A percentile compares a stretch with the other conserved stretches of the same genome.
Evolutionary conservation across 768 basidiomycete genomes (phyloP).

Genomic region (Hysterangium stoloniferum): DNA sequence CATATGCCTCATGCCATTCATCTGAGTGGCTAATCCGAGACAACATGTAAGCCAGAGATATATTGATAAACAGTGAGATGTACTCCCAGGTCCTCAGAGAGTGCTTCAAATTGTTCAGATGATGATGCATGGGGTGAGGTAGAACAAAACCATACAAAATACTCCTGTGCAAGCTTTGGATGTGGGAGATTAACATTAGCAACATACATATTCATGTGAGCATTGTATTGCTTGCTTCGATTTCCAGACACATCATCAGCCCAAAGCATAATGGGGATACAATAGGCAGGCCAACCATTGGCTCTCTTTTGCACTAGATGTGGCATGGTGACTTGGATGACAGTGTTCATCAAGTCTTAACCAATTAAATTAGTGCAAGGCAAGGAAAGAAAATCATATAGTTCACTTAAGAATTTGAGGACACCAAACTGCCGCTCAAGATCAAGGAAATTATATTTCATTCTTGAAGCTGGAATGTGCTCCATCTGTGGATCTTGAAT

Average conservation of each 20-base stretch:
- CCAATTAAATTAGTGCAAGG: background rate
- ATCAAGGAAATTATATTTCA: too few relatives aligned
- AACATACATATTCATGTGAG: conserved; percentile 28
- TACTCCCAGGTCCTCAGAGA: too few relatives aligned
- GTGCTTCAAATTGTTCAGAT: conserved; percentile 31
- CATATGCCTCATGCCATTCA: too few relatives aligned
- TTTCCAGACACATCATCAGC: conserved; percentile 29
- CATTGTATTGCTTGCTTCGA: conserved; percentile 29
- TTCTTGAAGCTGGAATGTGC: too few relatives aligned
- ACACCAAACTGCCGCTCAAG: too few relatives aligned
- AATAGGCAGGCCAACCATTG: conserved; percentile 11
- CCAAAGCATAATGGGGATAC: conserved; percentile 19
- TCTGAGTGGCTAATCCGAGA: too few relatives aligned
- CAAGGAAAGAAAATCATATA: too few relatives aligned
- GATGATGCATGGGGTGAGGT: conserved; percentile 30
- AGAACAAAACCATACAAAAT: conserved; percentile 18
- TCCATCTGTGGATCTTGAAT: too few relatives aligned
- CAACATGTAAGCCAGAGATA: too few relatives aligned
- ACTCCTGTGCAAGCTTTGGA: conserved; percentile 23
- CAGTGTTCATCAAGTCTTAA: background rate
- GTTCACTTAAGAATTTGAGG: background rate
- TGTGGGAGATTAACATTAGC: conserved; percentile 25
- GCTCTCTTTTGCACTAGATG: conserved; percentile 13
- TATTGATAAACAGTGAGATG: too few relatives aligned
- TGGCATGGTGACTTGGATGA: background rate